Evolutionary conservation across 2,329 filamentous ascomycete genomes (phyloP), one percentile per base, ranked within the genome.

Genomic region (Pseudopyricularia cyperi): DNA sequence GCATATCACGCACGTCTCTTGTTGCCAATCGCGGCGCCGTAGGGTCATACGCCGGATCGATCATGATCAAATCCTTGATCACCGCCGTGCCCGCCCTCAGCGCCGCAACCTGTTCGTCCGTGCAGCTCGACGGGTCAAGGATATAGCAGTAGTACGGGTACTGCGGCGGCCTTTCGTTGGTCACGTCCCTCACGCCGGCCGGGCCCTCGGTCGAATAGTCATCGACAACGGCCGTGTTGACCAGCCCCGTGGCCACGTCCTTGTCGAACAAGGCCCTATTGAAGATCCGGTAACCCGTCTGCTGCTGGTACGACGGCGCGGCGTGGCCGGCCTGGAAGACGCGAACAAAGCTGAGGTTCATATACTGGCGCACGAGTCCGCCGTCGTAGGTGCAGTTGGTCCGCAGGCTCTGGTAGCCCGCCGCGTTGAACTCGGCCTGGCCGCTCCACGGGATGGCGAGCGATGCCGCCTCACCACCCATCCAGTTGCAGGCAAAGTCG

Each of bases 391-490:
- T 72, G 26, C 73, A 74, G 61, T 88, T 86, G 39, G 87, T 80
- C 12, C 81, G 69, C 55, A 93, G 80, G 14, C 83, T 79, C 0
- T 80, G 77, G 62, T 93, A 93, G 1, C 86, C 87, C 0, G 87
- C 82, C 0, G 69, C 64, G 2, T 73, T 68, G 62, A 91, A 93
- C 26, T 74, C 66, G 47, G 72, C 66, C 11, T 72, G 69, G 39
- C 80, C 73, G 7, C 11, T 19, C 48, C 48, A 51, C 1, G 48
- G 48, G 0, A 89, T 68, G 6, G 74, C 73, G 3, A 88, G 71
- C 3, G 83, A 86, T 42, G 87, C 73, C 2, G 83, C 81, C 65
- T 93, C 77, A 34, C 86, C 87, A n/a, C 88, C 87, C 57, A 83
- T 70, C 79, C 83, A 83, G 62, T 82, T 82, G 63, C 79, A 83